Evolutionary conservation across 73 alveolate genomes (phyloP).

Genomic region (Paramecium octaurelia): DNA sequence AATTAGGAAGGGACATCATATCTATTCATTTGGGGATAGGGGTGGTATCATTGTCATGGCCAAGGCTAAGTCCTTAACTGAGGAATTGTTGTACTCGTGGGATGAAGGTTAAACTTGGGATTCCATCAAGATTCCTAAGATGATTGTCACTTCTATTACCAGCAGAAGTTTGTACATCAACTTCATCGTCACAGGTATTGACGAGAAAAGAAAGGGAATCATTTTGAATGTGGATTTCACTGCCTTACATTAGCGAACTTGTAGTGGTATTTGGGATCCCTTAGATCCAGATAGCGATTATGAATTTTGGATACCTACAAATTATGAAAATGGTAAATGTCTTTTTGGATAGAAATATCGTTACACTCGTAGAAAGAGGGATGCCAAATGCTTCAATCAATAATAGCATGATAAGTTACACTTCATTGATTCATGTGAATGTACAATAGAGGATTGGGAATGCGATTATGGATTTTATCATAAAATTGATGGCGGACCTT

Average conservation of each 20-base stretch:
- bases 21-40: constrained; percentile 93
- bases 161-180: neutral
- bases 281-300: constrained; percentile 81
- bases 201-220: constrained; percentile 62
- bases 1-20: constrained; percentile 80
- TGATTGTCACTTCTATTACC: neutral
- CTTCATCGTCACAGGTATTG: neutral
- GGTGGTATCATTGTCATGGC: constrained; percentile 97
- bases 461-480: constrained; percentile 91
- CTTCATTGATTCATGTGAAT: constrained; percentile 75
- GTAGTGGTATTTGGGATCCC: constrained; percentile 82
- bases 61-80: constrained; percentile 72
- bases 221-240: constrained; percentile 78
- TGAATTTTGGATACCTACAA: constrained; percentile 88
- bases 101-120: constrained; percentile 84
- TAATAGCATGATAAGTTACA: constrained; percentile 71
- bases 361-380: constrained; percentile 80
- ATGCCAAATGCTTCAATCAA: constrained; percentile 77
- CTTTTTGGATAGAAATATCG: constrained; percentile 75
- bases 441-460: constrained; percentile 93
- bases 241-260: constrained; percentile 78
- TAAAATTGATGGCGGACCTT: constrained; percentile 63
- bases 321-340: constrained; percentile 79
- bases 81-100: constrained; percentile 76
- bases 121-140: neutral